phyloP scores from a whole-genome alignment of 1,284 basidiomycete species.

The Athelia psychrophila region DNA sequence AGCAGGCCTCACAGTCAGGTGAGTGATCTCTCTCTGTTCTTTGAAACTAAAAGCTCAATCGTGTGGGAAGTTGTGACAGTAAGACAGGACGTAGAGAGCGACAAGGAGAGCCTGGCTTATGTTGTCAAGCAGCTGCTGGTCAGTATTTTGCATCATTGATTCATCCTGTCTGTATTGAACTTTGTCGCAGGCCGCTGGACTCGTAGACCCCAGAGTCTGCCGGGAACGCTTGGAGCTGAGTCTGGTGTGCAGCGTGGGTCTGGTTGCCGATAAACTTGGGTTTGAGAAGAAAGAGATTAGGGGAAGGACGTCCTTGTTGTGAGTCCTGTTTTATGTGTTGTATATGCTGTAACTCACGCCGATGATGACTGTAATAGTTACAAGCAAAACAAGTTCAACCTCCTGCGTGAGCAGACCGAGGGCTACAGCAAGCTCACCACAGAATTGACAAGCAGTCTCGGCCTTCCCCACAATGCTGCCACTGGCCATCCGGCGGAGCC shows the following conservation, averaged over 20 bases:
- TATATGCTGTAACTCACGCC: conserved; percentile 2
- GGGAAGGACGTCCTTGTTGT: conserved; percentile 78
- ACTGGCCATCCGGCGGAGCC: conserved; percentile 64
- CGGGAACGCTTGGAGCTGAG: conserved; percentile 70
- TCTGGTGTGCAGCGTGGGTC: conserved; percentile 56
- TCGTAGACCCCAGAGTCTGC: conserved; percentile 58
- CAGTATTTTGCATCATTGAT: conserved; percentile 23
- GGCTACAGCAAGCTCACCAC: conserved; percentile 92
- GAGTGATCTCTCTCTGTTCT: conserved; percentile 16
- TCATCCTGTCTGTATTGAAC: conserved; percentile 3
- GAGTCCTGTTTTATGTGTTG: conserved; percentile 30
- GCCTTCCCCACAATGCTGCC: conserved; percentile 62
- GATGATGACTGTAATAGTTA: conserved; percentile 52
- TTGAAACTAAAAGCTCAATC: conserved; percentile 24
- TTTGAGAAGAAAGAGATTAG: conserved; percentile 78
- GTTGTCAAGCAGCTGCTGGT: conserved; percentile 68
- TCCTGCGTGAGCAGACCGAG: conserved; percentile 95
- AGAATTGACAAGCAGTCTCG: conserved; percentile 79
- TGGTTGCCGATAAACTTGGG: conserved; percentile 58
- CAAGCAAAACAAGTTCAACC: conserved; percentile 98
- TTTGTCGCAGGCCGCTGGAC: conserved; percentile 41
- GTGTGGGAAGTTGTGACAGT: conserved; percentile 28
- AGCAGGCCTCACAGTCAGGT: conserved; percentile 26
- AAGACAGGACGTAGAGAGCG: conserved; percentile 52
- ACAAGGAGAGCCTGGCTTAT: conserved; percentile 57